A percentile compares a stretch with the other conserved stretches of the same genome.
phyloP scores from a whole-genome alignment of 192 early-diverging fungal species.

The Haplosporangium gracile region DNA sequence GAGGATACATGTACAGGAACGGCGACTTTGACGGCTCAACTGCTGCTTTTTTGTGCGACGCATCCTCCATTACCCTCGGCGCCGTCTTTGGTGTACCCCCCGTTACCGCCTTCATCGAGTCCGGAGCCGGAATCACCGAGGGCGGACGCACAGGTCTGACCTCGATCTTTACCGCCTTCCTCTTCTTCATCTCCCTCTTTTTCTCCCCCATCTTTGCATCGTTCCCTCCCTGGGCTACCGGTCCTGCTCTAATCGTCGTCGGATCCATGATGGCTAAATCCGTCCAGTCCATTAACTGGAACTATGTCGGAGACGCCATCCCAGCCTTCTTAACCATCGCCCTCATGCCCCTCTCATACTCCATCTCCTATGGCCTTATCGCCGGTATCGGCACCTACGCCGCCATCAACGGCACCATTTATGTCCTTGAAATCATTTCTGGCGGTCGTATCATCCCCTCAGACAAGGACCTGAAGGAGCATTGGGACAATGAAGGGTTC shows the following conservation, averaged over 20 bases:
- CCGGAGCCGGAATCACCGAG: constrained; percentile 83
- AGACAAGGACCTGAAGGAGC: constrained; percentile 33
- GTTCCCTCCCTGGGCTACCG: constrained; percentile 89
- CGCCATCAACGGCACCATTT: constrained; percentile 73
- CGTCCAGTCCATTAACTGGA: constrained; percentile 81
- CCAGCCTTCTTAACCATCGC: constrained; percentile 84
- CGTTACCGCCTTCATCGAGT: constrained; percentile 83
- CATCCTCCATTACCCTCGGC: constrained; percentile 71
- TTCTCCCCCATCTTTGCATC: constrained; percentile 88
- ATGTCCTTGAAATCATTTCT: constrained; percentile 65
- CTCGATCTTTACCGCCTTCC: constrained; percentile 71
- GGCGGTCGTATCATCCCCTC: constrained; percentile 62
- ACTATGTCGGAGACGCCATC: constrained; percentile 82
- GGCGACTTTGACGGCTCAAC: constrained; percentile 84
- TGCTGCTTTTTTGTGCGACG: constrained; percentile 80
- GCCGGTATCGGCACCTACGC: constrained; percentile 80
- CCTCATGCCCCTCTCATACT: constrained; percentile 86
- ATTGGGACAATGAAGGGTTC: constrained; percentile 16
- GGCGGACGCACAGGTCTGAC: constrained; percentile 84
- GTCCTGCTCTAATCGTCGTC: constrained; percentile 82
- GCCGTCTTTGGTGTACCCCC: constrained; percentile 78
- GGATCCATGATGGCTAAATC: constrained; percentile 84
- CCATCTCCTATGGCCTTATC: constrained; percentile 86
- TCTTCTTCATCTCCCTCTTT: constrained; percentile 84
- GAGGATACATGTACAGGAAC: constrained; percentile 72